A percentile compares a stretch with the other conserved stretches of the same genome.
Evolutionary conservation across 2,329 filamentous ascomycete genomes (phyloP).

Genomic region (Botrytis tulipae): DNA sequence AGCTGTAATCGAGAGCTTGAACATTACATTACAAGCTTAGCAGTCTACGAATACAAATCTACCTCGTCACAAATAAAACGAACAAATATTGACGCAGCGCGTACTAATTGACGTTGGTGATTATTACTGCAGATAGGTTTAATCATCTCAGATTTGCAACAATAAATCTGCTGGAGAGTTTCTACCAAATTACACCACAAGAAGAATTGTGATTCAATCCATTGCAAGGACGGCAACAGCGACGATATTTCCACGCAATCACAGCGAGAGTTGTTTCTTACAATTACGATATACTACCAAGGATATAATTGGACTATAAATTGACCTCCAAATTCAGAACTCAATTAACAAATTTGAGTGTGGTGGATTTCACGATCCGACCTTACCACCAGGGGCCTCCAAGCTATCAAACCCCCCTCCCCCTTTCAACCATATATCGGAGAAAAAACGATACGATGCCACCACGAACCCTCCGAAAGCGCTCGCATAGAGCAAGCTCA

Average conservation of each 20-base stretch:
- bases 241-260: neutral
- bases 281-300: neutral
- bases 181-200: neutral
- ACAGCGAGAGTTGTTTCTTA: neutral
- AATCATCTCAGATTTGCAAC: neutral
- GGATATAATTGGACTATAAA: too few species aligned
- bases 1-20: neutral
- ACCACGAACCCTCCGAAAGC: conserved; percentile 4
- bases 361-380: neutral
- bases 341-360: neutral
- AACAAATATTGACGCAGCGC: neutral
- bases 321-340: neutral
- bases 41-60: neutral
- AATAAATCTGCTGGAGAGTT: neutral
- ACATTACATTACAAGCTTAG: neutral
- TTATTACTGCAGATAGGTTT: neutral
- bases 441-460: neutral
- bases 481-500: neutral
- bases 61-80: neutral
- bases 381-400: neutral
- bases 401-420: neutral
- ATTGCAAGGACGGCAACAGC: neutral
- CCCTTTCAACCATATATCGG: neutral
- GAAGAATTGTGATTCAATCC: neutral
- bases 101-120: neutral